Base-by-base conservation (phyloP, 257 asterid genomes). In the Plantago ovata region DNA sequence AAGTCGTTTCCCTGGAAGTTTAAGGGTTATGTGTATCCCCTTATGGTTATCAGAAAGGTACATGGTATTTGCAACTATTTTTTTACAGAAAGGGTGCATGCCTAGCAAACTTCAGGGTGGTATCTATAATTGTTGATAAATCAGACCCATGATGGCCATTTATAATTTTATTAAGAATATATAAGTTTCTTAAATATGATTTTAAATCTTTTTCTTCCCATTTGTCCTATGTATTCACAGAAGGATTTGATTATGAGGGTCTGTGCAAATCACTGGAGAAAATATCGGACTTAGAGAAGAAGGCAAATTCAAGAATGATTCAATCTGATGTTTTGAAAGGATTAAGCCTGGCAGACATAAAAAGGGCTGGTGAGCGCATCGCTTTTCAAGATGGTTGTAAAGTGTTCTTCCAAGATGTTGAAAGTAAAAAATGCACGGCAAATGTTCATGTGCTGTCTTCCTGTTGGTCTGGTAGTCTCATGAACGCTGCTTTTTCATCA, bases 391-490 rank as follows among this genome's bases (percentile, higher is more conserved):
- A 81, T 11, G 92, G 92, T 21, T 80, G 87, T 55, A 83, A 67
- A 56, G 61, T 63, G 23, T 68, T 71, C 64, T 67, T 83, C 58
- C 72, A 67, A 53, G 81, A 69, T 53, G 60, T 80, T 19, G 23
- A 72, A 57, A 46, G 40, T 62, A 63, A 75, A 68, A 67, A 38
- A 43, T 3, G 58, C 15, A 41, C 51, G 16, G 57, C 71, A 0
- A 78, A 76, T 50, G 55, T 80, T 53, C 85, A 83, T 68, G 81
- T 83, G 60, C 60, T 83, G 46, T 83, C 92, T 0, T 78, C 74
- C 56, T 80, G 87, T 62, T 83, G 92, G 92, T 73, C 78, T 14
- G 73, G 77, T 65, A 87, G 80, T 74, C 81, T 83, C 56, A 83
- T 83, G 62, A 57, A 46, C 42, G 81, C 83, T 11, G 75, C 92